Base-by-base conservation (phyloP, 2,329 filamentous ascomycete species). In the Aspergillus unguis region DNA sequence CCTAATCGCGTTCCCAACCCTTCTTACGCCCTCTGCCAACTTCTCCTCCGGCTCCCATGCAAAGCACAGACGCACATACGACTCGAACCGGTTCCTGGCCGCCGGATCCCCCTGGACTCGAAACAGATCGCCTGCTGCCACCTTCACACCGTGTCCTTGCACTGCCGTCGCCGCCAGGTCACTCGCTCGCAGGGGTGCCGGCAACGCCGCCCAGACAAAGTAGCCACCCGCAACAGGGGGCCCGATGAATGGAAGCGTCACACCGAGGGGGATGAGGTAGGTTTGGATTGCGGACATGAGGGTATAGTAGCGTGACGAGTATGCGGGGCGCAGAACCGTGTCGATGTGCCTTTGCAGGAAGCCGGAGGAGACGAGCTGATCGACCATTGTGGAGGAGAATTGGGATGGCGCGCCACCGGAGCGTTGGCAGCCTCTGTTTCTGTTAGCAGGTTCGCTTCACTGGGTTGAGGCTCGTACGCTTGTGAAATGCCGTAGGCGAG, bases 171-270 rank as follows among this genome's bases (percentile, higher is more conserved):
- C 71, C 5, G 82, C 81, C 31, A 90, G 74, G 6, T 79, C 76
- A 31, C 72, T 72, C 33, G 80, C 83, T 6, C 78, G 75, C 49
- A 86, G 72, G 41, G 65, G 50, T 57, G 68, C 57, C 0, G 85
- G 85, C 4, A 95, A 69, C 1, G 77, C 78, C 27, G 95, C 70
- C 90, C 90, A 96, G 44, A 95, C 75, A 68, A 95, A 96, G 67
- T 92, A 96, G 0, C 91, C 91, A 0, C 91, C 91, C 29, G 85
- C 86, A 3, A 85, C 69, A 3, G 74, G 67, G 32, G 58, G 48
- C 6, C 48, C 28, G n/a, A 58, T 46, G 41, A 42, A 53, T 32
- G 57, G 54, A 6, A 71, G 42, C 2, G 59, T 66, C 0, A 88
- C 80, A 1, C 85, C 87, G 0, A 88, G 73, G 1, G 87, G 86